Percentiles rank a stretch among this genome's conserved stretches.
phyloP scores from a whole-genome alignment of 257 asterid species.

The Solanum acaule region DNA sequence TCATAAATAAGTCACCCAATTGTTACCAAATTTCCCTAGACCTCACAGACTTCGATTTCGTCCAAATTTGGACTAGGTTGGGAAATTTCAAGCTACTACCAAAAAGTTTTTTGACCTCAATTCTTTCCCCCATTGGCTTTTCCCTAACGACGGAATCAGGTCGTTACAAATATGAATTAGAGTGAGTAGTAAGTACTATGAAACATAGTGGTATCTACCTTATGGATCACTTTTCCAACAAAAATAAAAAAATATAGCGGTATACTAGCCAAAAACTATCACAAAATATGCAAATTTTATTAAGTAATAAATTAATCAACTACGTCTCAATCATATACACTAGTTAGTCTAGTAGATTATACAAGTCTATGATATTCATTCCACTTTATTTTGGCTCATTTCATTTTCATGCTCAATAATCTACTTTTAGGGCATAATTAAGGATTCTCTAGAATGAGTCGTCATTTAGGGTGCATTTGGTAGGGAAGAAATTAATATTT shows the following conservation, averaged over 20 bases:
- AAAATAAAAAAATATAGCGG: not conserved
- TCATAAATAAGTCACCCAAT: too few relatives aligned
- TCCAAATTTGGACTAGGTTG: too few relatives aligned
- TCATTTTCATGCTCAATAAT: not conserved
- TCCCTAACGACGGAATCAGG: too few relatives aligned
- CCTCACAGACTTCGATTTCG: too few relatives aligned
- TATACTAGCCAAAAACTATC: not conserved
- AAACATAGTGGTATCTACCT: not conserved
- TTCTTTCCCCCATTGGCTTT: too few relatives aligned
- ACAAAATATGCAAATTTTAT: not conserved
- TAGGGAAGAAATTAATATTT: not conserved
- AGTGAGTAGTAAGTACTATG: not conserved
- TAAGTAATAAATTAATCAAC: too few relatives aligned
- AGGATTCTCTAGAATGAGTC: not conserved
- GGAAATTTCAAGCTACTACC: too few relatives aligned
- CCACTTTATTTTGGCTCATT: not conserved
- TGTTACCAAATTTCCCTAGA: too few relatives aligned
- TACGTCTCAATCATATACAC: not conserved
- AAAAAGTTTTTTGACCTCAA: too few relatives aligned
- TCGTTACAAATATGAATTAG: too few relatives aligned
- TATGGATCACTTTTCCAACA: not conserved
- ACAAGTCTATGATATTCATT: not conserved
- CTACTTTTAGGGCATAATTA: not conserved
- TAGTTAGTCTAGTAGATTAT: not conserved
- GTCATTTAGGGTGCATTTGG: not conserved